Conservation (phyloP, 2,329 filamentous ascomycete genomes). For the Aspergillus oerlinghausenensis region DNA sequence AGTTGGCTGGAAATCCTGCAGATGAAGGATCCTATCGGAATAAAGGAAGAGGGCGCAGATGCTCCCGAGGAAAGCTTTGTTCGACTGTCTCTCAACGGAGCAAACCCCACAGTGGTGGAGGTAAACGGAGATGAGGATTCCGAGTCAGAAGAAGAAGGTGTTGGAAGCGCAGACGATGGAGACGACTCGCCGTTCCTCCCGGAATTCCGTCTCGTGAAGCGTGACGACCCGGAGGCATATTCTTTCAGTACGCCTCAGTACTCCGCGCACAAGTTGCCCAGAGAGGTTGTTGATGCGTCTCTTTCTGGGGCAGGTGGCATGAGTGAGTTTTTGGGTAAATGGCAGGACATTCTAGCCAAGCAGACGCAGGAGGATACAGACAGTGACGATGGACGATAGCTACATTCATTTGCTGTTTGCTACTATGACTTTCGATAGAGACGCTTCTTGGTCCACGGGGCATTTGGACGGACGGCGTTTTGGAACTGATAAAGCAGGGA, state of each 20-base stretch:
- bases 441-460: not conserved
- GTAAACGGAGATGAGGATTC: constrained; percentile 19
- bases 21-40: constrained; percentile 48
- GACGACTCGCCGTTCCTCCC: constrained; percentile 54
- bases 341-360: constrained; percentile 57
- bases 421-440: not conserved
- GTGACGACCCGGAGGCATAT: constrained; percentile 83
- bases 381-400: constrained; percentile 29
- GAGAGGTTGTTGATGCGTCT: constrained; percentile 75
- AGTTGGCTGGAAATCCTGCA: constrained; percentile 82
- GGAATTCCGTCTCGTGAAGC: constrained; percentile 76
- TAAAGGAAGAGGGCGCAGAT: constrained; percentile 31
- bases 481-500: not conserved
- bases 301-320: constrained; percentile 67
- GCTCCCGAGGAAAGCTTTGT: constrained; percentile 28
- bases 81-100: constrained; percentile 30
- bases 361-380: constrained; percentile 37
- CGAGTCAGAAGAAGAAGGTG: constrained; percentile 32
- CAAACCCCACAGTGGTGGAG: constrained; percentile 11
- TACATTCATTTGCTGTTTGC: not conserved
- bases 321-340: constrained; percentile 72
- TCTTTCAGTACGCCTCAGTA: constrained; percentile 82
- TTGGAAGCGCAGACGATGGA: constrained; percentile 47
- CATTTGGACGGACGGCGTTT: not conserved
- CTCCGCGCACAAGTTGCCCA: constrained; percentile 91